A percentile compares a stretch with the other conserved stretches of the same genome.
phyloP scores from a whole-genome alignment of 2,329 filamentous ascomycete genomes.

The Verruconis gallopava region DNA sequence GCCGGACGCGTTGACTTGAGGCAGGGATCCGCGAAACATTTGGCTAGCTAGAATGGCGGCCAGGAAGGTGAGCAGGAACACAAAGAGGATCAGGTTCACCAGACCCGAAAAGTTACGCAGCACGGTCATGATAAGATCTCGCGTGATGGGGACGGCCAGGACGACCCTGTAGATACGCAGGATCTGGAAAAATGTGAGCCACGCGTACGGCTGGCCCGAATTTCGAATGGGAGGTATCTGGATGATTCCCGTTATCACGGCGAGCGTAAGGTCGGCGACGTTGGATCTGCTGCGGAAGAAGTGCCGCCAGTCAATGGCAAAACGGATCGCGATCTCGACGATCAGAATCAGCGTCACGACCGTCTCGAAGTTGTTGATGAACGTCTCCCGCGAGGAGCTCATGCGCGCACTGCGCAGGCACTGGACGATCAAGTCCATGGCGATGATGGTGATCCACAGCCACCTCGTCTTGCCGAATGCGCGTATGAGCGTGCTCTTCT shows the following conservation, averaged over 20 bases:
- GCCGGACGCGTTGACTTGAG: slow-evolving; percentile 46
- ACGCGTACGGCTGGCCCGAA: slow-evolving; percentile 62
- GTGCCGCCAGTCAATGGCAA: slow-evolving; percentile 63
- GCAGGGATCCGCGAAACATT: slow-evolving; percentile 79
- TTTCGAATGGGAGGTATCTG: slow-evolving; percentile 68
- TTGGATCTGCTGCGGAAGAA: slow-evolving; percentile 68
- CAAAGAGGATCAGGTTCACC: slow-evolving; percentile 86
- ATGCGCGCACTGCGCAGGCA: slow-evolving; percentile 65
- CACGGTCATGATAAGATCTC: slow-evolving; percentile 75
- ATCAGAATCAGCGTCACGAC: slow-evolving; percentile 67
- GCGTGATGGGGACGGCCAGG: slow-evolving; percentile 73
- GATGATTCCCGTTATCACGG: slow-evolving; percentile 70
- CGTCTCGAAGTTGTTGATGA: slow-evolving; percentile 62
- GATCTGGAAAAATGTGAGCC: slow-evolving; percentile 89
- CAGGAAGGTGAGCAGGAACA: slow-evolving; percentile 89
- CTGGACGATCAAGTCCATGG: slow-evolving; percentile 67
- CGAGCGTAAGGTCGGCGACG: slow-evolving; percentile 66
- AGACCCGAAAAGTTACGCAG: slow-evolving; percentile 87
- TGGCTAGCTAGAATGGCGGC: slow-evolving; percentile 88
- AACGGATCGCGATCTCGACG: slow-evolving; percentile 68
- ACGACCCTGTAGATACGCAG: slow-evolving; percentile 85
- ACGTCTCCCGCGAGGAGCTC: slow-evolving; percentile 42
- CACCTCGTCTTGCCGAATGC: slow-evolving; percentile 61
- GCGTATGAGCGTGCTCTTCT: slow-evolving; percentile 45
- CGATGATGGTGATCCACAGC: slow-evolving; percentile 72